Evolutionary conservation across 2,329 filamentous ascomycete species (phyloP).

Genomic region (Venturia oleaginea): DNA sequence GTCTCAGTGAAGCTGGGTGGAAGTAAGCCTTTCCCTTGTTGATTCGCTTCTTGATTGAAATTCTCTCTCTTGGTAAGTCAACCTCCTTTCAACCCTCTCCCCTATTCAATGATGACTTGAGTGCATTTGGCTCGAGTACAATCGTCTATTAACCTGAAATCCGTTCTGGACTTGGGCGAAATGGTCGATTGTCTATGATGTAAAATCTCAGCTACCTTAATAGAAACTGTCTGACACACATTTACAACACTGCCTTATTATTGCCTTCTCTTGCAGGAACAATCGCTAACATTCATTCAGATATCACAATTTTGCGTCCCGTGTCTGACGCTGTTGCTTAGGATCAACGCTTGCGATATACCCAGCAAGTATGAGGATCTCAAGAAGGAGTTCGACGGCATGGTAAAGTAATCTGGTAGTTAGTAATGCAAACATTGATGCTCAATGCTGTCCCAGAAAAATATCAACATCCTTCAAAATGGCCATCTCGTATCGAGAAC

Average conservation of each 20-base stretch:
- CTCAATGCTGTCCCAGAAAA: constrained; percentile 52
- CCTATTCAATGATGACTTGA: constrained; percentile 88
- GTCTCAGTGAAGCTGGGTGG: constrained; percentile 86
- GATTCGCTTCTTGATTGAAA: constrained; percentile 3
- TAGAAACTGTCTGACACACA: constrained; percentile 67
- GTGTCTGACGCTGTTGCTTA: constrained; percentile 33
- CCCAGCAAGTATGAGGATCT: constrained; percentile 80
- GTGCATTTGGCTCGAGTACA: constrained; percentile 99
- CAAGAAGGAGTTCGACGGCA: constrained; percentile 70
- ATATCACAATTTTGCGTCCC: neutral
- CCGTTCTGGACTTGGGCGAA: constrained; percentile 65
- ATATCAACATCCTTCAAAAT: constrained; percentile 80
- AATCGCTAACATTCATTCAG: neutral
- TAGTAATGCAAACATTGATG: constrained; percentile 25
- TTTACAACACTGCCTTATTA: neutral
- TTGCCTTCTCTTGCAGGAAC: neutral
- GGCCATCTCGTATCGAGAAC: constrained; percentile 90
- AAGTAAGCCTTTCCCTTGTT: constrained; percentile 56
- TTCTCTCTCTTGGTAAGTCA: constrained; percentile 27
- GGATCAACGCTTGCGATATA: constrained; percentile 89
- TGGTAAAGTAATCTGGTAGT: constrained; percentile 57
- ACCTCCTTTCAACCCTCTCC: constrained; percentile 14
- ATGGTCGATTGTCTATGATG: constrained; percentile 81
- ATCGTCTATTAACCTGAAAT: constrained; percentile 49
- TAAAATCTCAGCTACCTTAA: constrained; percentile 98